Evolutionary conservation across 345 rosid species (phyloP).

Genomic region (Limnanthes douglasii): DNA sequence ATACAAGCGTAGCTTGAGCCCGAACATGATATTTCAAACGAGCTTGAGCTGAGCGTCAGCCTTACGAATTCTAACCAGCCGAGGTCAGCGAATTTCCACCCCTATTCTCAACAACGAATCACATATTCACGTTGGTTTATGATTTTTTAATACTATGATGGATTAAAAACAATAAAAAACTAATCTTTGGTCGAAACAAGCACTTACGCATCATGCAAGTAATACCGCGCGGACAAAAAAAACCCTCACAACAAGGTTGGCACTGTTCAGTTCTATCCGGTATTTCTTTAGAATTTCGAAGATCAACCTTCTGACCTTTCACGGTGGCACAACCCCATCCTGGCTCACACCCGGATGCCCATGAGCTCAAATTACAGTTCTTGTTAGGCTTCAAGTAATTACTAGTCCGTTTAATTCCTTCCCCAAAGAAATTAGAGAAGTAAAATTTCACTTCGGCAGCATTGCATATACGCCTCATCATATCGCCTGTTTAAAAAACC

Average conservation of each 20-base stretch:
- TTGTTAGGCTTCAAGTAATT: slow-evolving; percentile 62
- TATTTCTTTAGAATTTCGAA: slow-evolving; percentile 33
- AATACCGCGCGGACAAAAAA: slow-evolving; percentile 94
- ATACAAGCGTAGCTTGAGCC: too few relatives aligned
- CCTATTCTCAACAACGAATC: too few relatives aligned
- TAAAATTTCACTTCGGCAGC: slow-evolving; percentile 84
- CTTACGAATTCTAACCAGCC: too few relatives aligned
- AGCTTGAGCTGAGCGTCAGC: too few relatives aligned
- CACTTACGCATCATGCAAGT: slow-evolving; percentile 99
- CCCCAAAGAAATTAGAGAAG: slow-evolving; percentile 33
- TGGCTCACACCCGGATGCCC: slow-evolving; percentile 96
- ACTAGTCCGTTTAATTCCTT: slow-evolving; percentile 23
- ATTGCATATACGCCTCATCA: slow-evolving; percentile 58
- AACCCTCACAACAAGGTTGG: slow-evolving; percentile 71
- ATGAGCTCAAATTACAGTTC: slow-evolving; percentile 75
- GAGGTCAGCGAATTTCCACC: too few relatives aligned
- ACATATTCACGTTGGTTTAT: too few relatives aligned
- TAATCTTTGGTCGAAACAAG: background rate
- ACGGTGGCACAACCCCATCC: slow-evolving; percentile 85
- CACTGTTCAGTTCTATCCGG: slow-evolving; percentile 45
- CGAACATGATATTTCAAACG: too few relatives aligned
- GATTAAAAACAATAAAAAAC: too few relatives aligned
- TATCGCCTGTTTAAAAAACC: slow-evolving; percentile 33
- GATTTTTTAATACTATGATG: too few relatives aligned
- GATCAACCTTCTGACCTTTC: slow-evolving; percentile 25